These are phyloP conservation scores for Glutinoglossum americanum DNA, from an alignment of 495 filamentous ascomycete genomes.

Conservation along the genomic window DNA sequence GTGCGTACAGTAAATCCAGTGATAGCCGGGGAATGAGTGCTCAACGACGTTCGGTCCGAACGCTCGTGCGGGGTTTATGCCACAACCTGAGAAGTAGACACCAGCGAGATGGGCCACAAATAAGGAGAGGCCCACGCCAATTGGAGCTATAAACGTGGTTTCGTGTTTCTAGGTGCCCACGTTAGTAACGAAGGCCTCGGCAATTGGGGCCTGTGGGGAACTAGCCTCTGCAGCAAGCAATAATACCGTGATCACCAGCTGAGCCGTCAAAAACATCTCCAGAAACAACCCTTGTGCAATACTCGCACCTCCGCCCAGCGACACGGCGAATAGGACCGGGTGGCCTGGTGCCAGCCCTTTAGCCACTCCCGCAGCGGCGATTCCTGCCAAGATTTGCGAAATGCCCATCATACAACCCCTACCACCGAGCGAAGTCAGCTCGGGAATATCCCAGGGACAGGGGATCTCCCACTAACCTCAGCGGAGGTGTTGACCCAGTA, in stretches of 20 bases:
- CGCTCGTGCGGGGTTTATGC: conserved; percentile 50
- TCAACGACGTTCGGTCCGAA: conserved; percentile 51
- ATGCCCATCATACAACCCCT: conserved; percentile 28
- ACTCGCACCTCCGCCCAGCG: conserved; percentile 20
- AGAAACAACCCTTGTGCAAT: conserved; percentile 31
- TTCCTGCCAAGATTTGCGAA: conserved; percentile 35
- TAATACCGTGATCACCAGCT: conserved; percentile 33
- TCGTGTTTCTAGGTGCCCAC: conserved; percentile 24
- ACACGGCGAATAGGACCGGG: conserved; percentile 18
- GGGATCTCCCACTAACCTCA: conserved; percentile 9
- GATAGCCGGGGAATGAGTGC: conserved; percentile 37
- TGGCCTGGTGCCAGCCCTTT: conserved; percentile 28
- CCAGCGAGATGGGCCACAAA: conserved; percentile 32
- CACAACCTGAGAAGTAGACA: conserved; percentile 50
- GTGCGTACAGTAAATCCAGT: conserved; percentile 43
- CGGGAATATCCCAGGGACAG: neutral
- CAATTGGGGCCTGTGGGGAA: too few species aligned
- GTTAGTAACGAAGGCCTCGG: neutral
- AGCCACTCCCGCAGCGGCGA: conserved; percentile 31
- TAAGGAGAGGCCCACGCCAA: conserved; percentile 30
- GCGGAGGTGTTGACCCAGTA: conserved; percentile 28
- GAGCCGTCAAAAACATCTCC: conserved; percentile 29
- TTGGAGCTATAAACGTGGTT: conserved; percentile 27
- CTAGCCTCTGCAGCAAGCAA: conserved; percentile 26
- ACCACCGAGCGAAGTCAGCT: neutral